These are phyloP conservation scores for Geranium brycei DNA, from an alignment of 345 rosid genomes.

Conservation along the genomic window DNA sequence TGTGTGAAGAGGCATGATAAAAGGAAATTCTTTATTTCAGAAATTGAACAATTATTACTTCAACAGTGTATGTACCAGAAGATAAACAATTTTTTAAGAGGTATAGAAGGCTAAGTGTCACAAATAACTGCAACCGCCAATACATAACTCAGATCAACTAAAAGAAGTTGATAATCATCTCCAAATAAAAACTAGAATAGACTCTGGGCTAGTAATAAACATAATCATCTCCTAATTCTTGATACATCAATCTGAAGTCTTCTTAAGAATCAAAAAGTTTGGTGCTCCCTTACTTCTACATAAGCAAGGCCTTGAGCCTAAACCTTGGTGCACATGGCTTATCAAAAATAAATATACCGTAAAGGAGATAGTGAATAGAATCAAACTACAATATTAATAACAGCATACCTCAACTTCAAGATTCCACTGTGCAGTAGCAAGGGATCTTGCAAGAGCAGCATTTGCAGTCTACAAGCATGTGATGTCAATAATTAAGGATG, in stretches of 20 bases:
- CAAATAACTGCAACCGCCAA: background rate
- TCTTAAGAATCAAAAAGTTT: too few relatives aligned
- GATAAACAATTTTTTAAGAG: background rate
- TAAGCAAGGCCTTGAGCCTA: too few relatives aligned
- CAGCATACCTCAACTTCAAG: slow-evolving; percentile 73
- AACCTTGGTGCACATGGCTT: too few relatives aligned
- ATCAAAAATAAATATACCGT: too few relatives aligned
- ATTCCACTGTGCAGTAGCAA: slow-evolving; percentile 73
- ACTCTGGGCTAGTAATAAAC: background rate
- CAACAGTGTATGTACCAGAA: background rate
- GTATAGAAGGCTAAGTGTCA: background rate
- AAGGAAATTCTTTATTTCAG: background rate
- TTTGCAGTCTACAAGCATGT: slow-evolving; percentile 57
- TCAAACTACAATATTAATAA: slow-evolving; percentile 9
- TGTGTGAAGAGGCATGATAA: background rate
- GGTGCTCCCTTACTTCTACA: too few relatives aligned
- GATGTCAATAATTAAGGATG: slow-evolving; percentile 17
- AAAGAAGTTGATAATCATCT: slow-evolving; percentile 4
- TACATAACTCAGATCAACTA: background rate
- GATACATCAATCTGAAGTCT: too few relatives aligned
- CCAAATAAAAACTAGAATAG: slow-evolving; percentile 5
- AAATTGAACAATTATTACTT: background rate
- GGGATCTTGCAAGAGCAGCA: slow-evolving; percentile 76
- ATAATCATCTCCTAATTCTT: too few relatives aligned
- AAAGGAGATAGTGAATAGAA: background rate